Percentiles rank a stretch among this genome's conserved stretches.
Evolutionary conservation across 345 rosid species (phyloP).

Genomic region (Gossypium bickii): DNA sequence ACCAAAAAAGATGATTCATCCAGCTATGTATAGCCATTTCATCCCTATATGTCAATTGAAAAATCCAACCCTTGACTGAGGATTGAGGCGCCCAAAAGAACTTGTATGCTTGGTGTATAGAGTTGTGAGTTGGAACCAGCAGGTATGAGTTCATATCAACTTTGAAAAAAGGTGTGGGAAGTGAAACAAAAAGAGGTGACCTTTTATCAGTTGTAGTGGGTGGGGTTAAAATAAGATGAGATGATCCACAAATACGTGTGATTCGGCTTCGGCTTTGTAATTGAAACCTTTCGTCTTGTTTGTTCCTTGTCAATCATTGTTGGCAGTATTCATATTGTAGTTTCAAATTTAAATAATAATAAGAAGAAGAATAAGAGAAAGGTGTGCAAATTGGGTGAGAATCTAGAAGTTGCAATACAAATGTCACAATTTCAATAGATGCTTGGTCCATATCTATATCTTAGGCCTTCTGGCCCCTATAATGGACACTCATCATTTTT

Average conservation of each 20-base stretch:
- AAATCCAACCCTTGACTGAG: background rate
- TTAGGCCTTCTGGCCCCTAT: too few species aligned
- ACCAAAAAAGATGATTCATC: slow-evolving; percentile 11
- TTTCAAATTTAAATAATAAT: background rate
- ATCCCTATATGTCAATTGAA: background rate
- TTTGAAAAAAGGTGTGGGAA: slow-evolving; percentile 23
- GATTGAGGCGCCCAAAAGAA: background rate
- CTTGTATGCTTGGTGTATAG: background rate
- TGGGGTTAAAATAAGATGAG: background rate
- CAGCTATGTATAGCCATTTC: background rate
- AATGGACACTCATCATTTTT: too few species aligned
- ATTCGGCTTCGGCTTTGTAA: background rate
- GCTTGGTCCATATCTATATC: background rate
- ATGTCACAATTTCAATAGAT: slow-evolving; percentile 6
- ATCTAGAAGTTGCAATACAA: background rate
- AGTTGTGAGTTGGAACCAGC: background rate
- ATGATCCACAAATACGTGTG: slow-evolving; percentile 20
- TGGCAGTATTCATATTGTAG: slow-evolving; percentile 12
- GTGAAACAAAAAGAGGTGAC: background rate
- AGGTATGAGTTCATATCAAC: slow-evolving; percentile 23
- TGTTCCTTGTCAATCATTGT: slow-evolving; percentile 19
- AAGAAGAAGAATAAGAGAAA: background rate
- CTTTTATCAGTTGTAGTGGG: background rate
- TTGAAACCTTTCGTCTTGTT: background rate
- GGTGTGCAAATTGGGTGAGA: background rate